Evolutionary conservation across 106 monocot genomes (phyloP), one percentile per base, ranked within the genome.

Genomic region (Dendrobium chrysotoxum): DNA sequence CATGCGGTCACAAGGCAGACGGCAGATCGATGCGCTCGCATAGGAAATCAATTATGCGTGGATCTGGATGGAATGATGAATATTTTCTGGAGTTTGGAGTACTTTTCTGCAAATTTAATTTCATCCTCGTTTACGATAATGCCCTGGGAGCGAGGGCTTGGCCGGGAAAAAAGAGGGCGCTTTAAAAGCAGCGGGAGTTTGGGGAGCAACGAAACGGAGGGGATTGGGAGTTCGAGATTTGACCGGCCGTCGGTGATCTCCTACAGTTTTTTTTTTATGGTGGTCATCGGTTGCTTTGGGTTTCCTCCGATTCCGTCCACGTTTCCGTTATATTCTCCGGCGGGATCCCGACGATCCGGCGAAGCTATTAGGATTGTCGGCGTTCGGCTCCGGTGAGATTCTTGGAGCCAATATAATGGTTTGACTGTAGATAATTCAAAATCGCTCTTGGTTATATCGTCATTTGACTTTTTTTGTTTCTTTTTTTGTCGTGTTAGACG

Each of bases 181-280:
- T 76, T 76, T 76, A 46, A 76, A 76, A 47, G 76, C 76, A 21
- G 76, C 25, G 76, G 28, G 46, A 76, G 46, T 0, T 0, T 16
- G 70, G 70, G 74, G 39, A 74, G 74, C 74, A 41, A 74, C 18
- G 74, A 71, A 74, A 74, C 74, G 76, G 28, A 76, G n/a, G 28
- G 47, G 76, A 47, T 18, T 42, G 40, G 41, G 41, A 21, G 74
- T 74, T 74, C 40, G 13, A 23, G 74, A 74, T 74, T 74, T 71
- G 10, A 23, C 35, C 0, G 16, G 28, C 71, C 15, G 15, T 71
- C 71, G 30, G 30, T 28, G 35, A 74, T 41, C 74, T 25, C 26
- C 45, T 18, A 26, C 8, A 47, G 46, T 23, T 15, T 18, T 57
- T 61, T 8, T 61, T 61, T 61, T 47, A 76, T 76, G 76, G 41